Percentiles rank a stretch among this genome's conserved stretches.
Conservation (phyloP, 2,329 filamentous ascomycete genomes). For the Blumeriella jaapii region DNA sequence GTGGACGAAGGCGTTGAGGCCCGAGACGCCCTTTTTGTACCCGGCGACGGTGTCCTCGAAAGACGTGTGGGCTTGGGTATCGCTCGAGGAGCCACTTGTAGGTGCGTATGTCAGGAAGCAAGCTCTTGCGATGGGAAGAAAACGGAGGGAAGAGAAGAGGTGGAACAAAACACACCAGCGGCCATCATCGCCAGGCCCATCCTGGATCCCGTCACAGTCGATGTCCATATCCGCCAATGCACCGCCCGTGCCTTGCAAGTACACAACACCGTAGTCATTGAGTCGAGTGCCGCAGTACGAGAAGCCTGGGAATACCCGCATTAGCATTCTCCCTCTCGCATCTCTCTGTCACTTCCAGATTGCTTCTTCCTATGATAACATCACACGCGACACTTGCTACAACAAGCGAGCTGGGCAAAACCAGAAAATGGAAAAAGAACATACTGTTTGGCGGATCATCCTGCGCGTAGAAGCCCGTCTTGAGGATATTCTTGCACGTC, state of each 20-base stretch:
- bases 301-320: not conserved
- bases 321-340: not conserved
- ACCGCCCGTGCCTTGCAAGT: conserved; percentile 33
- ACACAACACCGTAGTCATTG: conserved; percentile 32
- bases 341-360: too few species aligned
- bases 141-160: too few species aligned
- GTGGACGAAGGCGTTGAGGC: conserved; percentile 40
- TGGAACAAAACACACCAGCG: conserved; percentile 23
- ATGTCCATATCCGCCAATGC: conserved; percentile 44
- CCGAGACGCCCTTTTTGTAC: conserved; percentile 31
- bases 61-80: conserved; percentile 36
- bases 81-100: conserved; percentile 32
- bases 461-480: conserved; percentile 32
- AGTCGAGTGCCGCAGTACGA: conserved; percentile 38
- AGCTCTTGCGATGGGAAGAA: too few species aligned
- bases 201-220: conserved; percentile 43
- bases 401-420: conserved; percentile 15
- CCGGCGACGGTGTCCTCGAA: conserved; percentile 32
- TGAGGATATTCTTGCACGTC: conserved; percentile 30
- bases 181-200: conserved; percentile 31
- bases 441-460: conserved; percentile 30
- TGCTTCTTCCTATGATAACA: too few species aligned
- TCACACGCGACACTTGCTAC: too few species aligned
- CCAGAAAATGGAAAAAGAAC: conserved; percentile 5
- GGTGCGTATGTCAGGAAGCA: too few species aligned